These are phyloP conservation scores for Echeveria elegans DNA, from an alignment of 164 flowering plant genomes.

Conservation along the genomic window DNA sequence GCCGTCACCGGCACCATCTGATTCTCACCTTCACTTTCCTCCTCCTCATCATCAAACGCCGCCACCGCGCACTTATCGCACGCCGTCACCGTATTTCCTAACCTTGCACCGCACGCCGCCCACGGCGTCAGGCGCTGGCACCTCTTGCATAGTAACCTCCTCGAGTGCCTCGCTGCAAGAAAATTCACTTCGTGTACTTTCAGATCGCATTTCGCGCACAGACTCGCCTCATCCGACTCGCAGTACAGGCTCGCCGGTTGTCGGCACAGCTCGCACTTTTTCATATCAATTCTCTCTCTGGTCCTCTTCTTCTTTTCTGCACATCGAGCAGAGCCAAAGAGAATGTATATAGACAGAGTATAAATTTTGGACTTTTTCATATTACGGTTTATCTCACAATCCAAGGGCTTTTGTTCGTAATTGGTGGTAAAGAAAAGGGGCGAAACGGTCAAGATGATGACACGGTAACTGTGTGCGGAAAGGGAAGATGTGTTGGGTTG, in stretches of 20 bases:
- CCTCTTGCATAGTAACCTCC: constrained; percentile 32
- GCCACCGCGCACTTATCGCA: constrained; percentile 23
- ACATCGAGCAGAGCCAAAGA: not conserved
- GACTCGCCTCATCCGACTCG: constrained; percentile 33
- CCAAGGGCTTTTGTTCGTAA: too few relatives aligned
- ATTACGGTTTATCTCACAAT: too few relatives aligned
- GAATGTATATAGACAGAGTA: too few relatives aligned
- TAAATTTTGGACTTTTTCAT: too few relatives aligned
- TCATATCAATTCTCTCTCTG: constrained; percentile 18
- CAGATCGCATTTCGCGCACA: constrained; percentile 35
- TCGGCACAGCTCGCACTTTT: constrained; percentile 33
- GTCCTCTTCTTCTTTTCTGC: too few relatives aligned
- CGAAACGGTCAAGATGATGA: too few relatives aligned
- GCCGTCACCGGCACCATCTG: too few relatives aligned
- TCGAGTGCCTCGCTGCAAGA: constrained; percentile 32
- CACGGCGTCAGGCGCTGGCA: constrained; percentile 37
- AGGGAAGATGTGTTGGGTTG: not conserved
- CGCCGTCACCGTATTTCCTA: constrained; percentile 21
- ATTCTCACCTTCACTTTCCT: not conserved
- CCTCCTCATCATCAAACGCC: not conserved
- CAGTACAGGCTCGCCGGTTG: constrained; percentile 24
- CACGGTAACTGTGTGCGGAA: not conserved
- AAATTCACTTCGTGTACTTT: constrained; percentile 39
- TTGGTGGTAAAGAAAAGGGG: not conserved
- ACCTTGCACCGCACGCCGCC: constrained; percentile 27